phyloP scores from a whole-genome alignment of 257 asterid genomes.

The Rehmannia glutinosa region DNA sequence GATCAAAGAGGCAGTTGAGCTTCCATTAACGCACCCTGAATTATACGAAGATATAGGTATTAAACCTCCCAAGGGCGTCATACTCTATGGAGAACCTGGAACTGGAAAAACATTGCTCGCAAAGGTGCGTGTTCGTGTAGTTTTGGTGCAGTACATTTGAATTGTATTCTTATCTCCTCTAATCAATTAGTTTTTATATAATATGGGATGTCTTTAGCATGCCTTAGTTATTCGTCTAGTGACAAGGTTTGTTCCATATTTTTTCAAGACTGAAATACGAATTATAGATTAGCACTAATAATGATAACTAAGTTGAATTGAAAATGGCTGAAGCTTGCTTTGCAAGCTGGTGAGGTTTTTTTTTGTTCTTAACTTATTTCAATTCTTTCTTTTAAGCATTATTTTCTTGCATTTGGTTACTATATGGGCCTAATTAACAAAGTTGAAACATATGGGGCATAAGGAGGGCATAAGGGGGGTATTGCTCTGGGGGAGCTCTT shows the following conservation, averaged over 20 bases:
- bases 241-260: background rate
- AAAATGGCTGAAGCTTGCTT: conserved; percentile 8
- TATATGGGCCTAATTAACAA: background rate
- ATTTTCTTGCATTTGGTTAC: background rate
- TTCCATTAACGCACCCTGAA: conserved; percentile 58
- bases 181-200: background rate
- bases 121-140: conserved; percentile 64
- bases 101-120: conserved; percentile 96
- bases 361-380: background rate
- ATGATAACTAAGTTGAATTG: background rate
- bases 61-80: conserved; percentile 94
- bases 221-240: background rate
- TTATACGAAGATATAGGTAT: conserved; percentile 81
- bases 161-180: background rate
- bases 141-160: background rate
- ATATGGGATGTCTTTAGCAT: background rate
- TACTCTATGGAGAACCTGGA: conserved; percentile 96
- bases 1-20: conserved; percentile 68
- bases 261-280: background rate
- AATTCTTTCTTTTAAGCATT: background rate
- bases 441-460: background rate
- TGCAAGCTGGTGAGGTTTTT: background rate
- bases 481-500: background rate
- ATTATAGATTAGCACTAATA: background rate
- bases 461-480: background rate